Evolutionary conservation across 345 rosid genomes (phyloP), one percentile per base, ranked within the genome.

Genomic region (Ceriops decandra): DNA sequence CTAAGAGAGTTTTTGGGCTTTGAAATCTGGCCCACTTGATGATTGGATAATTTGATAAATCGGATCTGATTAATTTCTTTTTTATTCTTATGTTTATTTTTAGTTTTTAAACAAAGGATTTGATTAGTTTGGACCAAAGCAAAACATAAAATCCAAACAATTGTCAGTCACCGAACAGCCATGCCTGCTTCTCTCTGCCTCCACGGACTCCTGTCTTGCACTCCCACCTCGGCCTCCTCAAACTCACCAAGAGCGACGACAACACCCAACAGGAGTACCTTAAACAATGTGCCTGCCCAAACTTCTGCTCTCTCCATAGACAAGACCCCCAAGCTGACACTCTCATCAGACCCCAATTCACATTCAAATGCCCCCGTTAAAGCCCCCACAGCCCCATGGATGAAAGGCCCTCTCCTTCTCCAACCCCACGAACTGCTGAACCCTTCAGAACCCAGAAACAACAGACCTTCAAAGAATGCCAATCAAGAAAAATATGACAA

Each of bases 351-450:
- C 10, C 72, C 79, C 47, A 60, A n/a, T 47, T 71, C 73, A 28
- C 64, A 65, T 20, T 38, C 76, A 15, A 70, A 42, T 33, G 71
- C 65, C 70, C 21, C 79, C 74, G 64, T 74, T 59, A 83, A 62
- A 76, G 54, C 73, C 64, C 87, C 91, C 26, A 81, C 88, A 3
- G 80, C 97, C 73, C 97, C 97, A 57, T 89, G 95, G 97, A 85
- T 86, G 85, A 83, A 75, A 67, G 79, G 81, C 73, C 84, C 90
- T 59, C 78, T 84, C 60, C 76, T 83, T 64, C 83, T 80, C 67
- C 85, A 79, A 68, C 81, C 90, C 54, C 81, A 77, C n/a, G 83
- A 86, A 57, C 54, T 83, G 64, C 49, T 60, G 54, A 68, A 83
- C 68, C 77, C 73, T 66, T 66, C 82, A 1, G 52, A 67, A 71